Conservation (phyloP, 306 rosid genomes). For the Prunus salicina region DNA sequence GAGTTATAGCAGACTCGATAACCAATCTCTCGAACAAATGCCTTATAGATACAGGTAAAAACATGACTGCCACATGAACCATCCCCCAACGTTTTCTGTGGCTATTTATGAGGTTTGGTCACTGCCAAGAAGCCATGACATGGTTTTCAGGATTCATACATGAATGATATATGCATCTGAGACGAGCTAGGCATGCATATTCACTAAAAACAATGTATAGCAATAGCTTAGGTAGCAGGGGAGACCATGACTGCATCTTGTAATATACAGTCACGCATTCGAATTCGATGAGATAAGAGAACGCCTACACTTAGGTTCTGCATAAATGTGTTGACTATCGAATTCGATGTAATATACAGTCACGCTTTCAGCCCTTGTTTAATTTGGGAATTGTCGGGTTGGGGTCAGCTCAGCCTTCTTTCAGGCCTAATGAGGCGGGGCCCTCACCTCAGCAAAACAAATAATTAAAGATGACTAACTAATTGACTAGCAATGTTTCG, state of each 20-base stretch:
- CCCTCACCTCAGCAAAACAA: too few species aligned
- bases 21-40: slow-evolving; percentile 61
- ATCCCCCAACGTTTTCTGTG: not conserved
- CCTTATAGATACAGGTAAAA: slow-evolving; percentile 50
- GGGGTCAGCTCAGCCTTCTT: too few species aligned
- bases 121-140: not conserved
- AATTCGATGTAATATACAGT: too few species aligned
- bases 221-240: not conserved
- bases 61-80: not conserved
- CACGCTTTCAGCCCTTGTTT: too few species aligned
- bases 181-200: not conserved
- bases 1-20: slow-evolving; percentile 86
- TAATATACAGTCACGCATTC: not conserved
- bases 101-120: too few species aligned
- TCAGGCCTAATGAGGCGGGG: too few species aligned
- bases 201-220: not conserved
- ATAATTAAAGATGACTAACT: too few species aligned
- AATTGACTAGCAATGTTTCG: too few species aligned
- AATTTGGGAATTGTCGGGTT: too few species aligned
- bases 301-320: not conserved
- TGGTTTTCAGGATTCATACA: not conserved
- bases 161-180: not conserved
- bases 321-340: too few species aligned
- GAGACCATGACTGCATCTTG: not conserved
- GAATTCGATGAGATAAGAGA: not conserved